These are phyloP conservation scores for Neurospora sp. DNA, from an alignment of 2,329 filamentous ascomycete genomes.

Conservation along the genomic window DNA sequence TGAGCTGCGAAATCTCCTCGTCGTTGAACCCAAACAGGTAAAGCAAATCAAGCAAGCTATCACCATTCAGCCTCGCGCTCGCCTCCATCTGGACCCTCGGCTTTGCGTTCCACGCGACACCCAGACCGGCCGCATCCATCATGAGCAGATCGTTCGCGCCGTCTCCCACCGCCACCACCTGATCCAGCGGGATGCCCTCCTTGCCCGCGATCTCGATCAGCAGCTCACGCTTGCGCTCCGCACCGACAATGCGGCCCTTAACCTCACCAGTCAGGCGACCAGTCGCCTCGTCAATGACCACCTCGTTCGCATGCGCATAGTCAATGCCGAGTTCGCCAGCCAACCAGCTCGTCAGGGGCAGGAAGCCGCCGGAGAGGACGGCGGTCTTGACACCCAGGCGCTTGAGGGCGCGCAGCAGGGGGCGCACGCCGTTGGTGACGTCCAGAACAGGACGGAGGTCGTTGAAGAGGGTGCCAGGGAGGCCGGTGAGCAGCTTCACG, in stretches of 20 bases:
- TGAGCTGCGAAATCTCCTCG: constrained; percentile 47
- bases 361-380: constrained; percentile 86
- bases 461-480: constrained; percentile 69
- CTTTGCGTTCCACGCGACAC: constrained; percentile 79
- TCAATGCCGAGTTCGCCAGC: constrained; percentile 73
- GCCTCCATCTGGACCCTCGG: constrained; percentile 72
- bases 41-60: constrained; percentile 60
- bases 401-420: constrained; percentile 66
- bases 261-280: constrained; percentile 62
- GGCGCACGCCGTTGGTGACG: constrained; percentile 69
- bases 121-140: constrained; percentile 65
- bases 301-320: constrained; percentile 80
- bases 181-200: constrained; percentile 54
- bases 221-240: constrained; percentile 62
- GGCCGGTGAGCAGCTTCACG: constrained; percentile 69
- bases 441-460: constrained; percentile 65
- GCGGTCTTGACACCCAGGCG: constrained; percentile 76
- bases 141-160: constrained; percentile 77
- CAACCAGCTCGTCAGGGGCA: constrained; percentile 80
- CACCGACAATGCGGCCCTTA: constrained; percentile 62
- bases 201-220: constrained; percentile 59
- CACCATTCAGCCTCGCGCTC: constrained; percentile 59
- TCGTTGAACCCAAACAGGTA: constrained; percentile 63
- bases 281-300: constrained; percentile 48
- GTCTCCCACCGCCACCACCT: constrained; percentile 68